Evolutionary conservation across 495 filamentous ascomycete genomes (phyloP).

Genomic region (Aspergillus avenaceus): DNA sequence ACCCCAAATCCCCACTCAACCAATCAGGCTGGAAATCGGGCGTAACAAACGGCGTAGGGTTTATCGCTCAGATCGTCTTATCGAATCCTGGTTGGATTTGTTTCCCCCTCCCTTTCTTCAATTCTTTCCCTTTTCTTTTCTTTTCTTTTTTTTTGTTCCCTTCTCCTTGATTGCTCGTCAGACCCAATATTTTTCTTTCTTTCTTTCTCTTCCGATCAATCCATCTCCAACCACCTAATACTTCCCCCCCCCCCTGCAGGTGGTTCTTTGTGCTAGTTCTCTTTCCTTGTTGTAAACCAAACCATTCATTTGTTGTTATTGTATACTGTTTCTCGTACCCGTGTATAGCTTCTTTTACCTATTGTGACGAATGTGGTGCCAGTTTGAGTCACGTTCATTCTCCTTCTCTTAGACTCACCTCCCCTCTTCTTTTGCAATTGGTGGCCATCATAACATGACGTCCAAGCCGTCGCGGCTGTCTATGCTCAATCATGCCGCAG

Average conservation of each 20-base stretch:
- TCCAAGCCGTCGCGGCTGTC: slow-evolving; percentile 30
- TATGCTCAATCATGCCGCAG: slow-evolving; percentile 68
- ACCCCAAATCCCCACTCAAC: background rate
- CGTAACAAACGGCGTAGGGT: background rate
- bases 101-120: slow-evolving; percentile 12
- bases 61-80: background rate
- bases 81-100: background rate
- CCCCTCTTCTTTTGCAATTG: background rate
- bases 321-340: too few relatives aligned
- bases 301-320: too few relatives aligned
- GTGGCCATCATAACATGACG: slow-evolving; percentile 18
- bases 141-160: background rate
- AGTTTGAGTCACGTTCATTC: background rate
- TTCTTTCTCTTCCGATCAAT: background rate
- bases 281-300: background rate
- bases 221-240: background rate
- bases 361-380: background rate
- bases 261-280: too few relatives aligned
- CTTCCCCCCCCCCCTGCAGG: background rate
- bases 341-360: background rate
- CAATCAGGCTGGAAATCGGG: background rate
- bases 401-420: background rate
- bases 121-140: slow-evolving; percentile 13
- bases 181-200: background rate
- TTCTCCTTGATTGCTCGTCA: background rate